Conservation (phyloP, 2,329 filamentous ascomycete species). For the Metarhizium robertsii region DNA sequence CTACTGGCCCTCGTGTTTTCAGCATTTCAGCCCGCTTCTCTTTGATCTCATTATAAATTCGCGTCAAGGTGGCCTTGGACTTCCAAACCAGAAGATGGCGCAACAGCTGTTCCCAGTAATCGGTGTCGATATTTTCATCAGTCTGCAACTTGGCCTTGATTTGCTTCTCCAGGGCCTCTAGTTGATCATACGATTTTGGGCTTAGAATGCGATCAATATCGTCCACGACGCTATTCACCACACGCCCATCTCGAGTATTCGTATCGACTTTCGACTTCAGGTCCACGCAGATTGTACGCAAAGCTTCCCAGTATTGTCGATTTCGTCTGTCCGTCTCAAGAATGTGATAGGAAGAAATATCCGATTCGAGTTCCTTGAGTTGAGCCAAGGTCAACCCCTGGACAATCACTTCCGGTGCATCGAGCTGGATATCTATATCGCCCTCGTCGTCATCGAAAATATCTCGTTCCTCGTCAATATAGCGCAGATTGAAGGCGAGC, state of each 20-base stretch:
- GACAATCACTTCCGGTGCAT: conserved; percentile 73
- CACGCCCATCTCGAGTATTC: conserved; percentile 56
- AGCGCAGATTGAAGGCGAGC: conserved; percentile 81
- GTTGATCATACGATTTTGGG: conserved; percentile 76
- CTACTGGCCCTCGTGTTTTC: not conserved
- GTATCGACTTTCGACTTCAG: conserved; percentile 57
- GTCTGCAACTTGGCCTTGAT: conserved; percentile 79
- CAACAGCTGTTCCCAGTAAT: conserved; percentile 94
- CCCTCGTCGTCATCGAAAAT: conserved; percentile 77
- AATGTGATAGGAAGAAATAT: conserved; percentile 70
- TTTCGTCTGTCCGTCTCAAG: conserved; percentile 74
- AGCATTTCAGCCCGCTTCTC: conserved; percentile 4
- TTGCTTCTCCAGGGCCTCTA: conserved; percentile 80
- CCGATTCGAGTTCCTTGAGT: conserved; percentile 67
- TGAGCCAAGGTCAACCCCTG: conserved; percentile 59
- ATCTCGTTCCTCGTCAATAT: conserved; percentile 77
- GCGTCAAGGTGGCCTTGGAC: conserved; percentile 74
- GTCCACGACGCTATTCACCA: conserved; percentile 69
- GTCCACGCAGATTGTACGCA: conserved; percentile 76
- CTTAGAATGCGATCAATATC: conserved; percentile 83
- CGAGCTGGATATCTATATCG: conserved; percentile 64
- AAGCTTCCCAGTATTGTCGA: conserved; percentile 84
- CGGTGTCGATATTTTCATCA: conserved; percentile 86
- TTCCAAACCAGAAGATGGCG: conserved; percentile 83
- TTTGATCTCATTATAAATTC: conserved; percentile 64